Evolutionary conservation across 495 filamentous ascomycete genomes (phyloP).

Genomic region (Trichoderma orchidacearum): DNA sequence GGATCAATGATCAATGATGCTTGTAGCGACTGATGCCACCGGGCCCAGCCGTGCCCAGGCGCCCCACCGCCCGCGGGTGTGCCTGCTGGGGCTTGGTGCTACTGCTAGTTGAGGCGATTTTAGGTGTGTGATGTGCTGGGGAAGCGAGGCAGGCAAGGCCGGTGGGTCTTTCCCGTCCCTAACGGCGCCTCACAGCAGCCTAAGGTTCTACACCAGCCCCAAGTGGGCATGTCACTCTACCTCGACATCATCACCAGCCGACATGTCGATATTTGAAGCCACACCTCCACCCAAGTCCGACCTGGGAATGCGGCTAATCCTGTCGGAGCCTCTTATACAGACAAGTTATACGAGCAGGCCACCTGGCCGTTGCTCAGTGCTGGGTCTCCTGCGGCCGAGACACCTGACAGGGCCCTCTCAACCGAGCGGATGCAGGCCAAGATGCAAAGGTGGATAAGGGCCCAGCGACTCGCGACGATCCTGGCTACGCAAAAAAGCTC

Average conservation of each 20-base stretch:
- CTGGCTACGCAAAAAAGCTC: no score
- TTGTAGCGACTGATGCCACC: neutral
- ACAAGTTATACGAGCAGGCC: neutral
- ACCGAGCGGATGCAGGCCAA: neutral
- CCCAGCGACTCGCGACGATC: no score
- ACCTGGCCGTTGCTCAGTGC: neutral
- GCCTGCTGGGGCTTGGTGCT: neutral
- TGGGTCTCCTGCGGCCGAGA: neutral
- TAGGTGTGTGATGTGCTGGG: no score
- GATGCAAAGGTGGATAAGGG: neutral
- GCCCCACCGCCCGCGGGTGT: neutral
- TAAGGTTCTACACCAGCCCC: neutral
- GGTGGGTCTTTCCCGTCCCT: neutral
- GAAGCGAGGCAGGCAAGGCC: neutral
- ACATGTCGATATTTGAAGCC: no score
- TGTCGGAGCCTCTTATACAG: no score
- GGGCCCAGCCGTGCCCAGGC: neutral
- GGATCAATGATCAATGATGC: no score
- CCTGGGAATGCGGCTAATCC: neutral
- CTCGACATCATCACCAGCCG: constrained; percentile 1
- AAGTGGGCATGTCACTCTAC: neutral
- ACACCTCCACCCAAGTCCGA: neutral
- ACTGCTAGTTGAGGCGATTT: no score
- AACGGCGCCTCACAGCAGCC: neutral
- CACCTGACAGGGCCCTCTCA: neutral